phyloP scores from a whole-genome alignment of 2,329 filamentous ascomycete genomes.

The Nemania sp. region DNA sequence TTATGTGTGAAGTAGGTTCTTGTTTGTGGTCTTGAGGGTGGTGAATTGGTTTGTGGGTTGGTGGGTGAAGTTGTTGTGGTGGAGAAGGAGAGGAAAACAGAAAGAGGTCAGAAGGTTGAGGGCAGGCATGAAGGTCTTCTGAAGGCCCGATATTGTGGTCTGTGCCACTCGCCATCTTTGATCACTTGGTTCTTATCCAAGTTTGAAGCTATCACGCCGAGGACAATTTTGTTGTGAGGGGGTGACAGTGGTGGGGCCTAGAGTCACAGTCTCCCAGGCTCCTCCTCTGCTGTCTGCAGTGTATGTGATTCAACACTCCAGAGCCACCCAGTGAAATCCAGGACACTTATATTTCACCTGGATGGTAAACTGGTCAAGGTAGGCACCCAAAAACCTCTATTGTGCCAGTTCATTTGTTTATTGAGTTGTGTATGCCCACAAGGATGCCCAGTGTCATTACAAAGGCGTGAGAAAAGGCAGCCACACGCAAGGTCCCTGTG shows the following conservation, averaged over 20 bases:
- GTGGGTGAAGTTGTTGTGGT: too few relatives aligned
- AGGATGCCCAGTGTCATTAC: not conserved
- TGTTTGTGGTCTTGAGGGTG: not conserved
- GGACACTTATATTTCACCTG: not conserved
- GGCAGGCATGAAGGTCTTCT: not conserved
- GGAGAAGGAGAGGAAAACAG: not conserved
- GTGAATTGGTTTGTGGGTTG: not conserved
- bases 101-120: conserved; percentile 1
- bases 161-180: conserved; percentile 13
- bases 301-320: not conserved
- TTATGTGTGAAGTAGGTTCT: not conserved
- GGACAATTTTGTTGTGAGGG: not conserved
- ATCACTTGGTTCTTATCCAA: not conserved
- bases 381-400: not conserved
- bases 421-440: not conserved
- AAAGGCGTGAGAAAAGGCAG: not conserved
- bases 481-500: not conserved
- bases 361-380: not conserved
- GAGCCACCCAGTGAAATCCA: not conserved
- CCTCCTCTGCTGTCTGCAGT: too few relatives aligned
- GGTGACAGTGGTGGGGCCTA: not conserved
- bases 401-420: not conserved
- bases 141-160: not conserved
- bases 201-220: not conserved
- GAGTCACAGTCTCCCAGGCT: not conserved